Evolutionary conservation across 768 basidiomycete species (phyloP), one percentile per base, ranked within the genome.

Genomic region (Saitozyma podzolica): DNA sequence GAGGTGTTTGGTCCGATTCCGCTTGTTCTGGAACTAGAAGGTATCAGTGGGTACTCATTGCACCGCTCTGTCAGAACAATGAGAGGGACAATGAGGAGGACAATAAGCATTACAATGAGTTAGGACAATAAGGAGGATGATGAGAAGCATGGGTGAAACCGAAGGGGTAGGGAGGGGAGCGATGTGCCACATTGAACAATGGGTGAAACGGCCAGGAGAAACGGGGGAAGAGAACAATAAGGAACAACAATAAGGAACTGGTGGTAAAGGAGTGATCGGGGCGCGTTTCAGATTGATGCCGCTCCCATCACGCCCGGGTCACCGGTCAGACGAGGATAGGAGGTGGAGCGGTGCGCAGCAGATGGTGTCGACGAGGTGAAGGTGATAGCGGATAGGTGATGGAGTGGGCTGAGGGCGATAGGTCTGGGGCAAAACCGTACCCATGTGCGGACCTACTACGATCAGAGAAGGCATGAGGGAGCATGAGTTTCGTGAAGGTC

Each of bases 21-120:
- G 63, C 29, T 61, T 59, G 59, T 74, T 74, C 61, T 74, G 72
- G 67, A 74, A 74, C 72, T 74, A 53, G 49, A 16, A 48, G 54
- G 52, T 50, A 52, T 60, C 63, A 60, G 52, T n/a, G 17, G 2
- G 9, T 16, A 8, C 41, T 17, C 5, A 19, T 0, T 5, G 11
- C 19, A 58, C 47, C 54, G 60, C 49, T 45, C 20, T 20, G 45
- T 16, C 37, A 57, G 11, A 54, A 48, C 19, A 45, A 19, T 40
- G 37, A 16, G 40, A 8, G 14, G 42, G 17, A n/a, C 37, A n/a
- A 39, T 51, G 37, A 42, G 41, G 19, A 45, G 40, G 43, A 62
- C 55, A 65, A 65, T 13, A 60, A 49, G 40, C 48, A 45, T 1
- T 1, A 13, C 45, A 6, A 47, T 47, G 13, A 47, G 45, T 16